These are phyloP conservation scores for Trebouxia sp. DNA, from an alignment of 139 green algal genomes.

Conservation along the genomic window DNA sequence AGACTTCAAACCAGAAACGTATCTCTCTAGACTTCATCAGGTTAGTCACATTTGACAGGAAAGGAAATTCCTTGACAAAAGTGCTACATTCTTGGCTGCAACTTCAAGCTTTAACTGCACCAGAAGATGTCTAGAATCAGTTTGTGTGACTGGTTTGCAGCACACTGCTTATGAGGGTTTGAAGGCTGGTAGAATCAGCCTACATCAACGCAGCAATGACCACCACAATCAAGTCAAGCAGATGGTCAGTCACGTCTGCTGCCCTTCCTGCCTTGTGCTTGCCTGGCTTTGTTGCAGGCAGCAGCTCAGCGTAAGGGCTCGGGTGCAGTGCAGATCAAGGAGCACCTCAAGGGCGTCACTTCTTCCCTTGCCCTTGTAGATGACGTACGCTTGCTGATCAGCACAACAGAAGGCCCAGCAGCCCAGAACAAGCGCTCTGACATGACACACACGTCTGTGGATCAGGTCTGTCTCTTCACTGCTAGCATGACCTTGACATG, in stretches of 20 bases:
- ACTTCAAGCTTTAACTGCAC: too few species aligned
- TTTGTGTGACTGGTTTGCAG: too few species aligned
- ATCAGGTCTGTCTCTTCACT: not conserved
- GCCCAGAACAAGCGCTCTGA: not conserved
- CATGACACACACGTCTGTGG: not conserved
- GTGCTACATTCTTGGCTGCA: too few species aligned
- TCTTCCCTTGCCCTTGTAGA: not conserved
- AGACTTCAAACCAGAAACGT: slow-evolving; percentile 9
- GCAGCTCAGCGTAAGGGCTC: too few species aligned
- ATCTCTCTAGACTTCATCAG: not conserved
- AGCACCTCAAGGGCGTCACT: slow-evolving; percentile 7
- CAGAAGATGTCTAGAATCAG: too few species aligned
- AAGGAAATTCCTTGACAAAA: too few species aligned
- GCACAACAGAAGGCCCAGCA: not conserved
- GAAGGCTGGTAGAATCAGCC: not conserved
- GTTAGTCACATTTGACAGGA: not conserved
- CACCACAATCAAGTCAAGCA: slow-evolving; percentile 10
- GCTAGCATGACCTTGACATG: not conserved
- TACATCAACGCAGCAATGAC: slow-evolving; percentile 1
- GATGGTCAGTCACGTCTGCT: slow-evolving; percentile 13
- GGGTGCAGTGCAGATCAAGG: slow-evolving; percentile 23
- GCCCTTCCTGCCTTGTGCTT: too few species aligned
- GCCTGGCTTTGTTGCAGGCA: too few species aligned
- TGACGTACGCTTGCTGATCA: not conserved
- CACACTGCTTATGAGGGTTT: slow-evolving; percentile 6